Conservation (phyloP, 208 protist species). For the Trypanosomatidae sp. region DNA sequence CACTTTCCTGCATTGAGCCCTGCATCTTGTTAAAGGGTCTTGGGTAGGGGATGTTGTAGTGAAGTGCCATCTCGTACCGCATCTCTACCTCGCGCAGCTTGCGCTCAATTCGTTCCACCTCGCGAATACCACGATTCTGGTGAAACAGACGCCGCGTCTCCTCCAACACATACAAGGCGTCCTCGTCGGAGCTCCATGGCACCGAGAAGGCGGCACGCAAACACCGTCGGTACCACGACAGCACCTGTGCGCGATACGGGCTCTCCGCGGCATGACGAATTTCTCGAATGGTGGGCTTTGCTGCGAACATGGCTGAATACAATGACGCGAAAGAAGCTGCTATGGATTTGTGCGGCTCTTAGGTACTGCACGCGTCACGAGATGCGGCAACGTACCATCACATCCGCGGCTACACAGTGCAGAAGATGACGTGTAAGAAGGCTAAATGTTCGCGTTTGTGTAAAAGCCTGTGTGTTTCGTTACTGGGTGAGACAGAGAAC, state of each 20-base stretch:
- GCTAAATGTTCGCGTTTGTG: neutral
- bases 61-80: slow-evolving; percentile 83
- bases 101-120: slow-evolving; percentile 57
- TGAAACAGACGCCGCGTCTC: slow-evolving; percentile 80
- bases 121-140: slow-evolving; percentile 57
- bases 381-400: neutral
- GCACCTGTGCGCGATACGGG: slow-evolving; percentile 60
- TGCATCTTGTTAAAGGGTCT: slow-evolving; percentile 78
- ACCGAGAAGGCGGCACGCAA: slow-evolving; percentile 80
- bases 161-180: slow-evolving; percentile 85
- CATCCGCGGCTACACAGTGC: neutral
- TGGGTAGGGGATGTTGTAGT: slow-evolving; percentile 89
- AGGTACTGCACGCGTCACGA: neutral
- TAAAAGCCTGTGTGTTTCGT: neutral
- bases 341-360: neutral
- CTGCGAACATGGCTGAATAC: slow-evolving; percentile 2
- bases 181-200: slow-evolving; percentile 79
- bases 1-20: slow-evolving; percentile 79
- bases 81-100: slow-evolving; percentile 91
- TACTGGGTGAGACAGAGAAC: neutral
- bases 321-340: neutral
- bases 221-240: slow-evolving; percentile 86
- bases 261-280: slow-evolving; percentile 34
- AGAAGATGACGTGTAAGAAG: neutral
- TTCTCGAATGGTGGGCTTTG: slow-evolving; percentile 12